Percentiles rank a stretch among this genome's conserved stretches.
Evolutionary conservation across 805 yeast species (phyloP).

Genomic region (Saturnispora ahearnii): DNA sequence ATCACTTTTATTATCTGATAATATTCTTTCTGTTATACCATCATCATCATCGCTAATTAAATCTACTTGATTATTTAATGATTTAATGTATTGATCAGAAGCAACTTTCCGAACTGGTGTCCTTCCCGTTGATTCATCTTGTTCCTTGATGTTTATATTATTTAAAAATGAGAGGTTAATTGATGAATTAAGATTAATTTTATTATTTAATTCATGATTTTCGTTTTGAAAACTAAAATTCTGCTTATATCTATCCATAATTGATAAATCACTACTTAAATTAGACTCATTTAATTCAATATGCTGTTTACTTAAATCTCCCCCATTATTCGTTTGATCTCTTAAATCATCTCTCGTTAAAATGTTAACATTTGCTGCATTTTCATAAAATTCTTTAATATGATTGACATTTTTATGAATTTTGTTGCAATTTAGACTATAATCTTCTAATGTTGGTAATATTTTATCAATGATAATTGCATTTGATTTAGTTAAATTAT

Average conservation of each 20-base stretch:
- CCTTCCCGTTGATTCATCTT: constrained; percentile 13
- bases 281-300: not conserved
- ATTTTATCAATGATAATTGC: constrained; percentile 57
- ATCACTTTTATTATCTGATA: constrained; percentile 1
- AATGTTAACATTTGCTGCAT: constrained; percentile 28
- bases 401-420: constrained; percentile 62
- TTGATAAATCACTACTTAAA: not conserved
- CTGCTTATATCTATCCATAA: constrained; percentile 11
- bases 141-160: not conserved
- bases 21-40: not conserved
- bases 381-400: constrained; percentile 71
- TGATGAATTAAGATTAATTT: not conserved
- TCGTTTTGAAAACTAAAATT: constrained; percentile 8
- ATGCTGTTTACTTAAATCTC: not conserved
- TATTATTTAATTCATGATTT: not conserved
- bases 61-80: not conserved
- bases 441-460: constrained; percentile 57
- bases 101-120: not conserved
- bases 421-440: constrained; percentile 46
- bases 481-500: constrained; percentile 60
- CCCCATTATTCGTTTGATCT: not conserved
- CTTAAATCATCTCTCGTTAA: constrained; percentile 13
- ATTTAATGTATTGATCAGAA: not conserved
- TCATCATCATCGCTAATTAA: not conserved
- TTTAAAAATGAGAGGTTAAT: constrained; percentile 1